These are phyloP conservation scores for Talaromyces thailandensis DNA, from an alignment of 495 filamentous ascomycete genomes.

Conservation along the genomic window DNA sequence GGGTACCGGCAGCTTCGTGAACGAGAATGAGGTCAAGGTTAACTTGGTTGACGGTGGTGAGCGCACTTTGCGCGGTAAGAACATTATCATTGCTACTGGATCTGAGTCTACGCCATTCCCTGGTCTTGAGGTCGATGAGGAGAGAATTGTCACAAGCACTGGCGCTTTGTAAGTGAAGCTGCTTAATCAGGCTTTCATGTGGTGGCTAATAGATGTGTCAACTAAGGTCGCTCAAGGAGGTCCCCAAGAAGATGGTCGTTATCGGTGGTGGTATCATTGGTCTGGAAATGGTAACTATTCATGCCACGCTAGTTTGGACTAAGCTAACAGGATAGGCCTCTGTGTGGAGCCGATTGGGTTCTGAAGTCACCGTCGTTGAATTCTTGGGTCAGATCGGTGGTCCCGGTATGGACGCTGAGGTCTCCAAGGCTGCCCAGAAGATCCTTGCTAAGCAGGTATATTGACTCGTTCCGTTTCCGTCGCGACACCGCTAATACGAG, in stretches of 20 bases:
- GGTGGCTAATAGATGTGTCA: background rate
- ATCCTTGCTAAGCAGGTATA: conserved; percentile 73
- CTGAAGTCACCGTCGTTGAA: conserved; percentile 95
- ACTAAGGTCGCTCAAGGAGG: conserved; percentile 54
- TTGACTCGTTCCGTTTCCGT: background rate
- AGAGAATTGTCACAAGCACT: conserved; percentile 92
- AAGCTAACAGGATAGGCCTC: conserved; percentile 50
- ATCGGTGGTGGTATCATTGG: conserved; percentile 99
- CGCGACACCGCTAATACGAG: background rate
- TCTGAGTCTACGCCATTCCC: conserved; percentile 94
- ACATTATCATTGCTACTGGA: conserved; percentile 95
- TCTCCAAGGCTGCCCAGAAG: conserved; percentile 87
- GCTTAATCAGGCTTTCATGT: background rate
- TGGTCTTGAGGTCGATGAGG: conserved; percentile 90
- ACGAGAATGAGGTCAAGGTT: conserved; percentile 87
- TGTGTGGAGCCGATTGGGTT: conserved; percentile 87
- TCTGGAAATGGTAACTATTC: conserved; percentile 73
- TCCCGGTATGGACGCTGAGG: conserved; percentile 93
- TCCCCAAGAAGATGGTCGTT: conserved; percentile 95
- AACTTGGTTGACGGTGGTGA: conserved; percentile 86
- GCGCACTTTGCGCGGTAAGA: conserved; percentile 76
- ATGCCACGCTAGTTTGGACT: background rate
- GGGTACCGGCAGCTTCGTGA: conserved; percentile 77
- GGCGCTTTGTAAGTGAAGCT: conserved; percentile 58
- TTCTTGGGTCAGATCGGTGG: conserved; percentile 95